Evolutionary conservation across 2,329 filamentous ascomycete species (phyloP).

Genomic region (Mollisia scopiformis): DNA sequence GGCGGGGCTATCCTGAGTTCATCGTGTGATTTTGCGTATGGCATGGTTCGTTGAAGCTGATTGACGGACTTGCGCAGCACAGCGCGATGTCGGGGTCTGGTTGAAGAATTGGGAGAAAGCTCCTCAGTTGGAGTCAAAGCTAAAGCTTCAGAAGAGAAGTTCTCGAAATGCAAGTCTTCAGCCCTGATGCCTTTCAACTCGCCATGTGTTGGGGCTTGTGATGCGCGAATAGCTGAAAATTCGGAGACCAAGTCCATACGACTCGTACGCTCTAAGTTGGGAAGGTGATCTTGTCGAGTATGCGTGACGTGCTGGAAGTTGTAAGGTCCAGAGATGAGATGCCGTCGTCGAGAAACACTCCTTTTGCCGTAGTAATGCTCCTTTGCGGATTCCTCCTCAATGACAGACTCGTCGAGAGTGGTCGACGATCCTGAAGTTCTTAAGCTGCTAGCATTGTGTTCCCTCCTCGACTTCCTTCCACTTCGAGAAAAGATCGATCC

Average conservation of each 20-base stretch:
- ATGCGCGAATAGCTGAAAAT: conserved; percentile 45
- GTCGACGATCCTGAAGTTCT: conserved; percentile 19
- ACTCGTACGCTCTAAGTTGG: conserved; percentile 44
- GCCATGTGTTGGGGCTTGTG: conserved; percentile 40
- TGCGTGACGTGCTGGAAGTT: conserved; percentile 70
- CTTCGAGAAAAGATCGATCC: conserved; percentile 61
- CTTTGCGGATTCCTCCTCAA: conserved; percentile 25
- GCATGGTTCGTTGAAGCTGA: conserved; percentile 21
- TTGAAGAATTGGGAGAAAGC: conserved; percentile 10
- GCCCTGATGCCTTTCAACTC: conserved; percentile 42
- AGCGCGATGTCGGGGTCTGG: conserved; percentile 19
- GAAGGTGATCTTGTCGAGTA: conserved; percentile 52
- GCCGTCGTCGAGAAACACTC: conserved; percentile 16
- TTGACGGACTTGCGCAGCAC: conserved; percentile 23
- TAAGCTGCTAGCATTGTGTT: conserved; percentile 39
- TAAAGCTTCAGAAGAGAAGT: conserved; percentile 51
- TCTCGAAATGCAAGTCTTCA: conserved; percentile 49
- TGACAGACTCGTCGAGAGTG: conserved; percentile 10
- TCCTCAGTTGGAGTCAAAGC: conserved; percentile 25
- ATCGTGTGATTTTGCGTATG: conserved; percentile 46
- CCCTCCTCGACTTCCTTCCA: conserved; percentile 51
- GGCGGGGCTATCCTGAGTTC: conserved; percentile 44
- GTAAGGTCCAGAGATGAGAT: conserved; percentile 61
- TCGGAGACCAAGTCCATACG: conserved; percentile 48
- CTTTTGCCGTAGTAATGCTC: conserved; percentile 27